phyloP scores from a whole-genome alignment of 2,329 filamentous ascomycete species.

The Penicillium vulpinum region DNA sequence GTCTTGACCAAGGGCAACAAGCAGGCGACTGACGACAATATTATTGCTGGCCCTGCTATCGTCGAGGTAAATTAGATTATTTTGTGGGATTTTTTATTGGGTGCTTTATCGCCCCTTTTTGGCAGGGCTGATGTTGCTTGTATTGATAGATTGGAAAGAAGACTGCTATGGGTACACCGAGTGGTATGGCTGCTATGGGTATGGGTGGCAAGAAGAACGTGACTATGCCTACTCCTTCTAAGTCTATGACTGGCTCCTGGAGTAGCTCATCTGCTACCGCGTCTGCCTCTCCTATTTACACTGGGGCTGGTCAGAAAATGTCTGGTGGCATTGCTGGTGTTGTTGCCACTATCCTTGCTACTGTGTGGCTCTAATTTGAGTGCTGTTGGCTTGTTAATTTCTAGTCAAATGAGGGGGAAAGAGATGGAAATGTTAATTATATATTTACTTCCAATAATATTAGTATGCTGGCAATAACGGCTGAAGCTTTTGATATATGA shows the following conservation, averaged over 20 bases:
- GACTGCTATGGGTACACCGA: constrained; percentile 2
- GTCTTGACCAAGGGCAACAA: constrained; percentile 29
- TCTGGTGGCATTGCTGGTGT: not conserved
- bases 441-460: not conserved
- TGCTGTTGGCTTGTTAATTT: not conserved
- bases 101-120: not conserved
- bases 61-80: constrained; percentile 28
- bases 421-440: not conserved
- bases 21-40: constrained; percentile 28
- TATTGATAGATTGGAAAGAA: constrained; percentile 12
- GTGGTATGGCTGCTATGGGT: constrained; percentile 2
- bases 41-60: constrained; percentile 36
- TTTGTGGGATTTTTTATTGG: not conserved
- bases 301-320: not conserved
- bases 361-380: not conserved
- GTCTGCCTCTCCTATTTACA: not conserved
- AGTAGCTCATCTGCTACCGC: constrained; percentile 1
- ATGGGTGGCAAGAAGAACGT: constrained; percentile 5
- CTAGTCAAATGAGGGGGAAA: too few relatives aligned
- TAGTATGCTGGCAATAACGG: not conserved
- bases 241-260: constrained; percentile 1
- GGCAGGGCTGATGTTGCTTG: constrained; percentile 6
- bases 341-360: not conserved
- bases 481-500: not conserved
- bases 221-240: not conserved